Percentiles rank a stretch among this genome's conserved stretches.
Conservation (phyloP, 179 eudicot genomes). For the Silene vulgaris region DNA sequence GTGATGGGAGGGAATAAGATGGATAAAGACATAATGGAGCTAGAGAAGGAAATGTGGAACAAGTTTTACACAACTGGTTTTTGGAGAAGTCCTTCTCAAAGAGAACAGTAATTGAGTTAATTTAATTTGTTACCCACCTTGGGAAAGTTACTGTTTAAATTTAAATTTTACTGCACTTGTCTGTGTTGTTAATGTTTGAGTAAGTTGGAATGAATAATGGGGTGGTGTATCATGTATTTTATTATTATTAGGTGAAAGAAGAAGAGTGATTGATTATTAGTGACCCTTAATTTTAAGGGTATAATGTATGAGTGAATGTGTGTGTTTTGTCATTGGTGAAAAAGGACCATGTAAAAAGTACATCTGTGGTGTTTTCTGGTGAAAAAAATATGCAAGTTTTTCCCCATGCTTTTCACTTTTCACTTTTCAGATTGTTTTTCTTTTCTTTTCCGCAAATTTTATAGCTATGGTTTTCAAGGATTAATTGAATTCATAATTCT, state of each 20-base stretch:
- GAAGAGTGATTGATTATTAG: not conserved
- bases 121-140: not conserved
- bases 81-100: constrained; percentile 36
- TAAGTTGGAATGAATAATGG: no score
- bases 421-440: not conserved
- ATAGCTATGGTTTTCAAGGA: not conserved
- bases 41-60: constrained; percentile 36
- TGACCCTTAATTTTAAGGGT: not conserved
- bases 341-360: constrained; percentile 17
- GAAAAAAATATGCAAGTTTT: not conserved
- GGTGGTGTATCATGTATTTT: not conserved
- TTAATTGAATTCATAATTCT: no score
- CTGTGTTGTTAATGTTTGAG: not conserved
- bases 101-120: not conserved
- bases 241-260: not conserved
- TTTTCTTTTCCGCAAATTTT: not conserved
- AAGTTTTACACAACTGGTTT: constrained; percentile 28
- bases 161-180: not conserved
- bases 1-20: constrained; percentile 17
- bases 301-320: not conserved
- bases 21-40: constrained; percentile 26
- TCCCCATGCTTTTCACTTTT: not conserved
- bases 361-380: constrained; percentile 13
- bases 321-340: constrained; percentile 11
- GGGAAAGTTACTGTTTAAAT: not conserved